A percentile compares a stretch with the other conserved stretches of the same genome.
Conservation (phyloP, 768 basidiomycete species). For the Rhodocollybia butyracea region DNA sequence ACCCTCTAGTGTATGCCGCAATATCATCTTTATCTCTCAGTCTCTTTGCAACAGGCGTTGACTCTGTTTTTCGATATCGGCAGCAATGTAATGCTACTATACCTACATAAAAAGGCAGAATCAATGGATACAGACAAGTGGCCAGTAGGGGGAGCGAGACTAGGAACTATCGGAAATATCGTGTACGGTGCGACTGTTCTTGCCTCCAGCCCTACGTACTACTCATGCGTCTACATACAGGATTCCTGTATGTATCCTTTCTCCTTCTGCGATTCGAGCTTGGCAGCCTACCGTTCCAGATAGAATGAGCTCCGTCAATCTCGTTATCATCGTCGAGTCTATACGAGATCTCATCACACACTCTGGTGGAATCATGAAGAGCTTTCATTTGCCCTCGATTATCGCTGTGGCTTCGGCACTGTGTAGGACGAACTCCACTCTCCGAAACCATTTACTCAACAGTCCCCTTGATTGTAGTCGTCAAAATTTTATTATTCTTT, state of each 20-base stretch:
- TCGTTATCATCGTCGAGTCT: constrained; percentile 89
- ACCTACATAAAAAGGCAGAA: constrained; percentile 70
- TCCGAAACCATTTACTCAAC: background rate
- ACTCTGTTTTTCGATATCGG: constrained; percentile 84
- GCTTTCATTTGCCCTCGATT: constrained; percentile 79
- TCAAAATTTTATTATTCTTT: constrained; percentile 84
- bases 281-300: background rate
- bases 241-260: constrained; percentile 37
- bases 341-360: constrained; percentile 64
- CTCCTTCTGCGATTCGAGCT: constrained; percentile 1
- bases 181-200: constrained; percentile 52
- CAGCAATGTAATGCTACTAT: constrained; percentile 76
- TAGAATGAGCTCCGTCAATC: constrained; percentile 90
- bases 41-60: constrained; percentile 86
- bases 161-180: constrained; percentile 89
- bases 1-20: constrained; percentile 80
- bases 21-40: constrained; percentile 82
- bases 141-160: constrained; percentile 86
- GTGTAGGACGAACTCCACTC: constrained; percentile 40
- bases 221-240: background rate
- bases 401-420: constrained; percentile 82
- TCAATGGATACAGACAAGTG: constrained; percentile 79
- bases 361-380: constrained; percentile 44
- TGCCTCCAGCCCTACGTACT: background rate
- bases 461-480: constrained; percentile 43